phyloP scores from a whole-genome alignment of 1,139 yeast species.

The Schizosaccharomyces versatilis region DNA sequence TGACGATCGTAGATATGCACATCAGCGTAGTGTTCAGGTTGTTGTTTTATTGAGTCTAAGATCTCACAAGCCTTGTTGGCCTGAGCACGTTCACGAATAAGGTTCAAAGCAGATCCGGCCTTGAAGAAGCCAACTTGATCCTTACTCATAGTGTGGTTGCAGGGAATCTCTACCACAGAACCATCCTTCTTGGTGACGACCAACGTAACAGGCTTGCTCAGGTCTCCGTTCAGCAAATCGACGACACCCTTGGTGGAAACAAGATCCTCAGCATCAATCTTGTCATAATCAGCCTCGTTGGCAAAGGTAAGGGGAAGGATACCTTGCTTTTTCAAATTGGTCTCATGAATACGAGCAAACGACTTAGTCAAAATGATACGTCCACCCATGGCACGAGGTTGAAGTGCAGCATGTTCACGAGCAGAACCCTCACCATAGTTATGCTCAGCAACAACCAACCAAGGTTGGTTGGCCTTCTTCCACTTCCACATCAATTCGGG shows the following conservation, averaged over 20 bases:
- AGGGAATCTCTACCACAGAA: constrained; percentile 39
- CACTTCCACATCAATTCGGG: constrained; percentile 95
- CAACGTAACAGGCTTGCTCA: constrained; percentile 33
- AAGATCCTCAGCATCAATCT: constrained; percentile 50
- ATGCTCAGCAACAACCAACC: constrained; percentile 93
- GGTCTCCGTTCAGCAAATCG: constrained; percentile 60
- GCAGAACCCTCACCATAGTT: constrained; percentile 98
- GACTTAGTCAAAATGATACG: constrained; percentile 73
- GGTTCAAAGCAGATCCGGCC: constrained; percentile 91
- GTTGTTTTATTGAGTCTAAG: constrained; percentile 4
- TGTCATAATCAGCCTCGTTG: constrained; percentile 71
- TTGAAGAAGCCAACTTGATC: constrained; percentile 89
- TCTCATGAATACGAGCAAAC: constrained; percentile 86
- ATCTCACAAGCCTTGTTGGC: not conserved
- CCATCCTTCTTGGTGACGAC: constrained; percentile 61
- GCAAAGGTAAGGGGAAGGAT: constrained; percentile 85
- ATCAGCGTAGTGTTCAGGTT: constrained; percentile 35
- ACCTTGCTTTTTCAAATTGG: constrained; percentile 88
- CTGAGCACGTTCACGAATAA: constrained; percentile 39
- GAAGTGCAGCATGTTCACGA: constrained; percentile 93
- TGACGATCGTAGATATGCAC: constrained; percentile 66
- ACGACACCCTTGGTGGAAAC: constrained; percentile 54
- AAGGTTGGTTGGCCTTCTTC: constrained; percentile 64
- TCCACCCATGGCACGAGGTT: constrained; percentile 88
- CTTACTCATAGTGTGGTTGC: constrained; percentile 88